Percentiles rank a stretch among this genome's conserved stretches.
Evolutionary conservation across 176 grass and related monocot genomes (phyloP).

Genomic region (Carex kokanica): DNA sequence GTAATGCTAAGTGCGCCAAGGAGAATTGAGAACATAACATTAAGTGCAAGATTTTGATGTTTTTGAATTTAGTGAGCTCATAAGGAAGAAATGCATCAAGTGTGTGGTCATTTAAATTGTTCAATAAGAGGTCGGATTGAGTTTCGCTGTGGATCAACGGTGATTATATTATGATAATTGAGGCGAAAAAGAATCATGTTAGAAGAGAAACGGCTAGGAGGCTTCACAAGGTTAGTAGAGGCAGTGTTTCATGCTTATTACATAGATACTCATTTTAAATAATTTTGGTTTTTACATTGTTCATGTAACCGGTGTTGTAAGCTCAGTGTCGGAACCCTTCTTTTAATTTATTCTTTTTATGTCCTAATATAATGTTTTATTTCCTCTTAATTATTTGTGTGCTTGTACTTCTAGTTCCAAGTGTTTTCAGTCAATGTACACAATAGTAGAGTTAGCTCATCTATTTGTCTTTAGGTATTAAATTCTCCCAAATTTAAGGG

Average conservation of each 20-base stretch:
- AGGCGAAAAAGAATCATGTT: background rate
- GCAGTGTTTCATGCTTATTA: slow-evolving; percentile 49
- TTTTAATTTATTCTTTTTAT: slow-evolving; percentile 40
- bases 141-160: background rate
- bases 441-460: slow-evolving; percentile 12
- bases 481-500: slow-evolving; percentile 31
- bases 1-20: background rate
- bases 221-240: slow-evolving; percentile 21
- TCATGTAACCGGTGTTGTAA: slow-evolving; percentile 51
- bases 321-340: slow-evolving; percentile 37
- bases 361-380: background rate
- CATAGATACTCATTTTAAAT: slow-evolving; percentile 30
- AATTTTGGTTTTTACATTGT: slow-evolving; percentile 20
- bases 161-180: slow-evolving; percentile 14
- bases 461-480: slow-evolving; percentile 15
- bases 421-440: slow-evolving; percentile 27
- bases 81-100: slow-evolving; percentile 10
- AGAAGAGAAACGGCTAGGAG: background rate
- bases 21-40: slow-evolving; percentile 7
- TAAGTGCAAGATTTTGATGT: slow-evolving; percentile 21
- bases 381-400: slow-evolving; percentile 10
- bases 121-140: background rate
- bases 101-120: background rate
- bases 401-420: slow-evolving; percentile 10
- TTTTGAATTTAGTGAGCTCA: background rate